Percentiles rank a stretch among this genome's conserved stretches.
Conservation (phyloP, 2,329 filamentous ascomycete species). For the Fusarium poae region DNA sequence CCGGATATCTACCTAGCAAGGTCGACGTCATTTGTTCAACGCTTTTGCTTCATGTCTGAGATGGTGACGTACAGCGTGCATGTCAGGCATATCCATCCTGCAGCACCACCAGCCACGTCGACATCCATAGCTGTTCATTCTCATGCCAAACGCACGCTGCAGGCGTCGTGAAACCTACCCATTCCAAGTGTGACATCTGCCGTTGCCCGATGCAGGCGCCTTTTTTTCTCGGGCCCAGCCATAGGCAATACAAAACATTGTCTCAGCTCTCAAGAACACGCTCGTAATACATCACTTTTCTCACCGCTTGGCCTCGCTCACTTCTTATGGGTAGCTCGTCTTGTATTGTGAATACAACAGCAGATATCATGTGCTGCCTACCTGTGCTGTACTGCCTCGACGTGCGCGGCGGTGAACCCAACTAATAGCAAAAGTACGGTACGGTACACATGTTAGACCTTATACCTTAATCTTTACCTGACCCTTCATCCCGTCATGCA, state of each 20-base stretch:
- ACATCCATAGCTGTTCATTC: constrained; percentile 21
- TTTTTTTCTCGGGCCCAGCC: constrained; percentile 26
- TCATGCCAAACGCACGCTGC: constrained; percentile 22
- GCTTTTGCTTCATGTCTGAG: constrained; percentile 12
- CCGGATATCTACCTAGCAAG: not conserved
- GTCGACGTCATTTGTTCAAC: constrained; percentile 14
- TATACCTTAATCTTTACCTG: constrained; percentile 30
- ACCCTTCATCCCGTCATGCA: constrained; percentile 33
- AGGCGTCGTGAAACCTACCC: constrained; percentile 15
- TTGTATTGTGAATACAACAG: not conserved
- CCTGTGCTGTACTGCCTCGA: constrained; percentile 37
- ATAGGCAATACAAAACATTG: constrained; percentile 1
- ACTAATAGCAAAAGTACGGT: constrained; percentile 17
- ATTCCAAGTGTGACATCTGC: constrained; percentile 12
- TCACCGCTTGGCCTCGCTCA: constrained; percentile 34
- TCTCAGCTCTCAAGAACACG: constrained; percentile 17
- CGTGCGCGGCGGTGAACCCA: constrained; percentile 39
- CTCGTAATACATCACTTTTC: constrained; percentile 29
- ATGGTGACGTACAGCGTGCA: constrained; percentile 30
- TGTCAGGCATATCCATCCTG: constrained; percentile 17
- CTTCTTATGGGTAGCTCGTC: not conserved
- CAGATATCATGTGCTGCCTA: constrained; percentile 29
- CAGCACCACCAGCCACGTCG: constrained; percentile 36
- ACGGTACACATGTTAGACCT: constrained; percentile 35
- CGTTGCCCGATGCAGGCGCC: constrained; percentile 19